Conservation (phyloP, 306 rosid species). For the Ammopiptanthus mongolicus region DNA sequence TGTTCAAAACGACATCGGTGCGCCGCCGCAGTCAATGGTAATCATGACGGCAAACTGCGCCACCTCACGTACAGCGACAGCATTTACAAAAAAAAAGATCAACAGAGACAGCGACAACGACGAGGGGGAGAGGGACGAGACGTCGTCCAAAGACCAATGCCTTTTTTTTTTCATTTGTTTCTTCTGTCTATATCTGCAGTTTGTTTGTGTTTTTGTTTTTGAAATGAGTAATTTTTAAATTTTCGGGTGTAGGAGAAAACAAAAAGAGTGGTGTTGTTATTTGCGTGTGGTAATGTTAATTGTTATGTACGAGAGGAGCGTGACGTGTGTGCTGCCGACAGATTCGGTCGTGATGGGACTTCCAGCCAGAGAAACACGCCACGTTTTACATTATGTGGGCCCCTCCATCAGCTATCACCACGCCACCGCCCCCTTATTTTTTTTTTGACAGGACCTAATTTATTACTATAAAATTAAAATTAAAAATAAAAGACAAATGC, state of each 20-base stretch:
- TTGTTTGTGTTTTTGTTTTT: background rate
- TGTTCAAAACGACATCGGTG: background rate
- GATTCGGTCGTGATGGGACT: conserved; percentile 29
- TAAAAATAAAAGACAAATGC: too few relatives aligned
- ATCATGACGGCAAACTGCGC: conserved; percentile 19
- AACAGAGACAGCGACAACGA: background rate
- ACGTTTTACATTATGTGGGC: conserved; percentile 10
- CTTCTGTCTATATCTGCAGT: background rate
- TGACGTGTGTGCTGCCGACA: conserved; percentile 54
- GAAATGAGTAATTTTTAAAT: background rate
- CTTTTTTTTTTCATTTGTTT: background rate
- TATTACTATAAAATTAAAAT: background rate
- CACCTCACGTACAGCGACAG: background rate
- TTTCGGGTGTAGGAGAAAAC: background rate
- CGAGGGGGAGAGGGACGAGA: background rate
- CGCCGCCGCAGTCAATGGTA: conserved; percentile 36
- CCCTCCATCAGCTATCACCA: background rate
- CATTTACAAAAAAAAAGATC: too few relatives aligned
- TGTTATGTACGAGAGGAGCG: conserved; percentile 6
- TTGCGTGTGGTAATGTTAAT: conserved; percentile 10
- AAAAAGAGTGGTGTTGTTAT: background rate
- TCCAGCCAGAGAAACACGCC: conserved; percentile 14
- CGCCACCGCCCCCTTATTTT: conserved; percentile 21
- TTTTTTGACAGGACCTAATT: too few relatives aligned
- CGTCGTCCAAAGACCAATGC: background rate